Evolutionary conservation across 345 rosid species (phyloP), one percentile per base, ranked within the genome.

Genomic region (Excoecaria agallocha): DNA sequence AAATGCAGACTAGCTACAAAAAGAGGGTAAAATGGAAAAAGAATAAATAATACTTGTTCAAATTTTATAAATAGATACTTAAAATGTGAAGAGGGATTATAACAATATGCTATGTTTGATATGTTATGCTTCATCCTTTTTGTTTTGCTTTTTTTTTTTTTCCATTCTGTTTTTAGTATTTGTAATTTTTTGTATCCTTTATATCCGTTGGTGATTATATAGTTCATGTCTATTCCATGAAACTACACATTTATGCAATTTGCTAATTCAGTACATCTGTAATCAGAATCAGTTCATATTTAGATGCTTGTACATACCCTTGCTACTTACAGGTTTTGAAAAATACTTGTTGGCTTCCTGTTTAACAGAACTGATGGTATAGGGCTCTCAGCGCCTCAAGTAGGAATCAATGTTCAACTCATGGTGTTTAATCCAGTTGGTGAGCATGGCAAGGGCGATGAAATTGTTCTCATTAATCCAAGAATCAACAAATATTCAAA

Each of bases 371-470:
- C 98, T 54, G 96, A 95, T 83, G 99, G 99, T 55, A 83, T 91
- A 8, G 99, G 98, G 52, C 98, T 95, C 76, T 89, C 98, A 39
- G 99, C 99, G 52, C 98, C 98, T 6, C 98, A 95, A 83, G 97
- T 95, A 38, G 99, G 99, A 74, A 66, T 93, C 35, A 93, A 90
- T 82, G 91, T 90, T 70, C 91, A 84, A 60, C 87, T 95, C 49
- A 95, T 95, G 99, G 98, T 95, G 82, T 95, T 95, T 84, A 93
- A 95, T 84, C 85, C 94, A 0, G 86, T 75, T 30, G 96, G 97
- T 0, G 94, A 88, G 82, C 84, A 75, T 8, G 92, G 93, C 63
- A 88, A 86, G 79, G 98, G 98, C 60, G 90, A 93, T 76, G 98
- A 95, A 76, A 90, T 91, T 69, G 93, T 91, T 68, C 98, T 95